Evolutionary conservation across 148 eudicot genomes (phyloP).

Genomic region (Rhododendron williamsianum): DNA sequence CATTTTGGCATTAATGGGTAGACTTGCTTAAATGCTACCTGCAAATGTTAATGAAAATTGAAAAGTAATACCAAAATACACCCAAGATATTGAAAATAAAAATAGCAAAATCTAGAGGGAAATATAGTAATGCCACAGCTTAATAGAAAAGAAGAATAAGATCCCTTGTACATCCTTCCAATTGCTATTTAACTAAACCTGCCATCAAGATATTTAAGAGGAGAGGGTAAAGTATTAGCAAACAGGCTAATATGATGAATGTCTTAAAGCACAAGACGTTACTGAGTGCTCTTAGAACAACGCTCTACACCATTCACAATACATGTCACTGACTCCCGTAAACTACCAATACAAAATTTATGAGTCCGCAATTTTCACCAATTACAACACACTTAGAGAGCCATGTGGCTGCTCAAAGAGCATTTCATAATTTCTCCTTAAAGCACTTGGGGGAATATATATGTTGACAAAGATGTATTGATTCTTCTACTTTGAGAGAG

Average conservation of each 20-base stretch:
- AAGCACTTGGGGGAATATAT: background rate
- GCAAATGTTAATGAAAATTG: background rate
- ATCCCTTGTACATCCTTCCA: background rate
- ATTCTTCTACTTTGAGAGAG: slow-evolving; percentile 5
- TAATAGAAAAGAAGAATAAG: background rate
- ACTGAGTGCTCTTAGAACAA: too few relatives aligned
- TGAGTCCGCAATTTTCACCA: background rate
- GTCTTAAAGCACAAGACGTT: background rate
- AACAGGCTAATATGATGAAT: background rate
- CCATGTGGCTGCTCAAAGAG: too few relatives aligned
- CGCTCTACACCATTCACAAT: too few relatives aligned
- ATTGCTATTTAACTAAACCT: background rate
- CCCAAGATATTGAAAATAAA: background rate
- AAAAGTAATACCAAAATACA: background rate
- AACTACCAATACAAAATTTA: background rate
- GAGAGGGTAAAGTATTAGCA: background rate
- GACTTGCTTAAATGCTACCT: background rate
- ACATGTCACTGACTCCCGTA: background rate
- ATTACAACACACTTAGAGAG: background rate
- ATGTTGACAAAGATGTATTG: background rate
- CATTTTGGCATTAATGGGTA: background rate
- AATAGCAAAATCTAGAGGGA: background rate
- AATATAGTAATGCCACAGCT: background rate
- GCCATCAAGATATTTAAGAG: background rate
- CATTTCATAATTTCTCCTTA: too few relatives aligned